A percentile compares a stretch with the other conserved stretches of the same genome.
These are phyloP conservation scores for Xylogone sp. DNA, from an alignment of 2,329 filamentous ascomycete genomes.

Conservation along the genomic window DNA sequence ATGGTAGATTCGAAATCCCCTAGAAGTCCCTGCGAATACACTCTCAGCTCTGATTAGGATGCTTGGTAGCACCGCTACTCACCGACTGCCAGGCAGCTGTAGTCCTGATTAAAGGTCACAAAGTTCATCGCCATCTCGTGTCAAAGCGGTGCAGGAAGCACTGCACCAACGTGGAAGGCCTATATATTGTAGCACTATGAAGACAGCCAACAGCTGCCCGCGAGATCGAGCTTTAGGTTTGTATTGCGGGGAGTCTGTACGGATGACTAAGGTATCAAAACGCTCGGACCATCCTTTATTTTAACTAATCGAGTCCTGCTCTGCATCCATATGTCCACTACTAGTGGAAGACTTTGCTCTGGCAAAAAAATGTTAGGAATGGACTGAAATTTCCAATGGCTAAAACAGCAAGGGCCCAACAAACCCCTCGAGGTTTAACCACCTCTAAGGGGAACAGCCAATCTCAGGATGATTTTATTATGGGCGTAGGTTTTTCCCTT, in stretches of 20 bases:
- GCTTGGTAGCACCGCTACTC: slow-evolving; percentile 32
- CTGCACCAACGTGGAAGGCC: not conserved
- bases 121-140: slow-evolving; percentile 81
- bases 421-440: not conserved
- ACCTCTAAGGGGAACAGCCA: slow-evolving; percentile 15
- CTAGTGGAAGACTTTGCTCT: too few species aligned
- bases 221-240: not conserved
- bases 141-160: not conserved
- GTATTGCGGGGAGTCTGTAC: not conserved
- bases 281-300: not conserved
- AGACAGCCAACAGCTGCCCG: not conserved
- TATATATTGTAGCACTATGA: not conserved
- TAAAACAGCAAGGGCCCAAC: not conserved
- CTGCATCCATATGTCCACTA: not conserved
- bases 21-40: slow-evolving; percentile 67
- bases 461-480: slow-evolving; percentile 49
- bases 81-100: slow-evolving; percentile 95
- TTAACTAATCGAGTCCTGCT: not conserved
- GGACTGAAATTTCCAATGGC: not conserved
- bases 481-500: slow-evolving; percentile 45
- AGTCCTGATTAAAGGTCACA: slow-evolving; percentile 98
- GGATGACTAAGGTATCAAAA: not conserved
- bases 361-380: not conserved
- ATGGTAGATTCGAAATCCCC: slow-evolving; percentile 93
- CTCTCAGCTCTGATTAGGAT: slow-evolving; percentile 4